phyloP scores from a whole-genome alignment of 129 eudicot species.

The Sambucus nigra region DNA sequence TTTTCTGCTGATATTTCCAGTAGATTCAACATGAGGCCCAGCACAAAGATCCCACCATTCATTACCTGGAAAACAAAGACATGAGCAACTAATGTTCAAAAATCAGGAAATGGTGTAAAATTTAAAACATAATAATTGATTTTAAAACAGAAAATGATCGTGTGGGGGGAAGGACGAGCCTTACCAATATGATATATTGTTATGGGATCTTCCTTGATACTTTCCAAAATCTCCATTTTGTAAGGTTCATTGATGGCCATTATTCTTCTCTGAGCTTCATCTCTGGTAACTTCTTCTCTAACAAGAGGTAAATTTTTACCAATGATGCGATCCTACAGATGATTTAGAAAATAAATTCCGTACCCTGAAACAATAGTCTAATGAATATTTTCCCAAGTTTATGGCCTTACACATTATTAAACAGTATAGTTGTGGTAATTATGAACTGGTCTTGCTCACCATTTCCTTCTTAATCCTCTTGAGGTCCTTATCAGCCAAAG shows the following conservation, averaged over 20 bases:
- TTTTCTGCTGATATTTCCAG: slow-evolving; percentile 76
- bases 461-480: slow-evolving; percentile 94
- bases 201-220: slow-evolving; percentile 85
- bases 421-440: background rate
- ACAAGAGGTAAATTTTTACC: slow-evolving; percentile 70
- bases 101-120: too few relatives aligned
- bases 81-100: too few relatives aligned
- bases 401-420: slow-evolving; percentile 3
- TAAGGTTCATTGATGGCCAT: slow-evolving; percentile 81
- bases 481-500: slow-evolving; percentile 84
- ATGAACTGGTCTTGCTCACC: slow-evolving; percentile 42
- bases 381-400: slow-evolving; percentile 23
- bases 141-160: background rate
- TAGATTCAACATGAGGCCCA: slow-evolving; percentile 98
- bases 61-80: slow-evolving; percentile 50
- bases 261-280: slow-evolving; percentile 80
- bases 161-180: background rate
- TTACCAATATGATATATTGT: slow-evolving; percentile 94
- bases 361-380: slow-evolving; percentile 31
- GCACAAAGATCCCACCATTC: slow-evolving; percentile 99
- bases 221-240: slow-evolving; percentile 78
- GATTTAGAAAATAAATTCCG: slow-evolving; percentile 44
- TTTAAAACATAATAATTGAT: background rate
- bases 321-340: slow-evolving; percentile 94
- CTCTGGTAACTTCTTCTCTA: slow-evolving; percentile 95